phyloP scores from a whole-genome alignment of 2,329 filamentous ascomycete species.

The Penicillium sp. region DNA sequence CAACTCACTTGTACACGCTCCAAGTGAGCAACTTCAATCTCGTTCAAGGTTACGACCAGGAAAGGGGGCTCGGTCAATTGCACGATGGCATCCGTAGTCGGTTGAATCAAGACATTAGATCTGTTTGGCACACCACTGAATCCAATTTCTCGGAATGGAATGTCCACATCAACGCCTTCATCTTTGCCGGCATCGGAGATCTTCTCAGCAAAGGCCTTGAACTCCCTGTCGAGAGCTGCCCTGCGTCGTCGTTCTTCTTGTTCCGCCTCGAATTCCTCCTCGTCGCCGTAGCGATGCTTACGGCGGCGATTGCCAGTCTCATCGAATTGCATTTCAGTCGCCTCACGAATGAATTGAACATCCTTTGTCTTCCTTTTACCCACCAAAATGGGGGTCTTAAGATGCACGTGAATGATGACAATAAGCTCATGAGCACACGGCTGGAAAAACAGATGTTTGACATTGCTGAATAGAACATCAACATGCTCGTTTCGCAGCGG shows the following conservation, averaged over 20 bases:
- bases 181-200: conserved; percentile 92
- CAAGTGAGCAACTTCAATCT: conserved; percentile 93
- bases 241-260: conserved; percentile 91
- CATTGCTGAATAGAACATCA: conserved; percentile 95
- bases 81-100: conserved; percentile 93
- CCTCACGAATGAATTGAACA: conserved; percentile 96
- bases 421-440: conserved; percentile 94
- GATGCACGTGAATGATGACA: conserved; percentile 95
- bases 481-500: conserved; percentile 77
- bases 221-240: conserved; percentile 89
- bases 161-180: conserved; percentile 87
- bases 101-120: conserved; percentile 92
- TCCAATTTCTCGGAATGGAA: conserved; percentile 92
- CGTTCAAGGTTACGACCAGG: conserved; percentile 88
- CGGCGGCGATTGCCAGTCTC: conserved; percentile 97
- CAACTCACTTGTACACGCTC: conserved; percentile 70
- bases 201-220: conserved; percentile 95
- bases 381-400: conserved; percentile 96
- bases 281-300: conserved; percentile 95
- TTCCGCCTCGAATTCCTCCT: conserved; percentile 97
- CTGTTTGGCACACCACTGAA: conserved; percentile 96
- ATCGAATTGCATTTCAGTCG: conserved; percentile 97
- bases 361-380: conserved; percentile 99
- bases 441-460: conserved; percentile 98
- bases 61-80: conserved; percentile 97